Evolutionary conservation across 1,139 yeast genomes (phyloP).

Genomic region (Eremothecium gossypii): DNA sequence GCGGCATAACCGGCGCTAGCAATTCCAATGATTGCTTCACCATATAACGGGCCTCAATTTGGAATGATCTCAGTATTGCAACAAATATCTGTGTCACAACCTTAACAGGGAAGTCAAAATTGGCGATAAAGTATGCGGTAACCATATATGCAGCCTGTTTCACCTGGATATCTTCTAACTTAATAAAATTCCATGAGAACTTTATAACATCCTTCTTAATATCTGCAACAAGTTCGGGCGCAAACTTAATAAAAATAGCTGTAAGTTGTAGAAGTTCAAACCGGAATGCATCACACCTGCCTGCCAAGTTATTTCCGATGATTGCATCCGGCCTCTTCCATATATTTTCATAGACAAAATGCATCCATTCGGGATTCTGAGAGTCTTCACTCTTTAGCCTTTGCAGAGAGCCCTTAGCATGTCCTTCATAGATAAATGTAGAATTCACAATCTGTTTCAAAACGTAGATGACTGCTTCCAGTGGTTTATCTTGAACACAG

Average conservation of each 20-base stretch:
- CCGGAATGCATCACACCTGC: constrained; percentile 64
- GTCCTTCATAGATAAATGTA: constrained; percentile 54
- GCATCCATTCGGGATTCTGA: constrained; percentile 50
- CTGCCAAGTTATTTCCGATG: constrained; percentile 46
- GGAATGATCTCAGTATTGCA: constrained; percentile 77
- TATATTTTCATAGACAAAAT: constrained; percentile 47
- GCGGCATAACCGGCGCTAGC: constrained; percentile 80
- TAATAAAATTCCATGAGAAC: constrained; percentile 90
- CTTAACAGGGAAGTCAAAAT: constrained; percentile 82
- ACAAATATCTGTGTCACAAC: constrained; percentile 89
- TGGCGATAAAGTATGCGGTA: constrained; percentile 76
- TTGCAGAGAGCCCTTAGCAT: constrained; percentile 40
- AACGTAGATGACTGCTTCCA: constrained; percentile 54
- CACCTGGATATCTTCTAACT: constrained; percentile 78
- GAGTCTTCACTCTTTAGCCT: constrained; percentile 34
- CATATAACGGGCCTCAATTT: constrained; percentile 71
- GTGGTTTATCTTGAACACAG: constrained; percentile 35
- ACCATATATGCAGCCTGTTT: constrained; percentile 92
- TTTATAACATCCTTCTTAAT: constrained; percentile 80
- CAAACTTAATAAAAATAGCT: constrained; percentile 62
- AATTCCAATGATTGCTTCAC: constrained; percentile 84
- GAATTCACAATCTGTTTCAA: constrained; percentile 60
- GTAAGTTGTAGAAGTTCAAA: constrained; percentile 77
- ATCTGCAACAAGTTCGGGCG: constrained; percentile 52
- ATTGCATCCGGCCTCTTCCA: constrained; percentile 51